A percentile compares a stretch with the other conserved stretches of the same genome.
Evolutionary conservation across 441 rosid species (phyloP).

Genomic region (Pelargonium fulgidum): DNA sequence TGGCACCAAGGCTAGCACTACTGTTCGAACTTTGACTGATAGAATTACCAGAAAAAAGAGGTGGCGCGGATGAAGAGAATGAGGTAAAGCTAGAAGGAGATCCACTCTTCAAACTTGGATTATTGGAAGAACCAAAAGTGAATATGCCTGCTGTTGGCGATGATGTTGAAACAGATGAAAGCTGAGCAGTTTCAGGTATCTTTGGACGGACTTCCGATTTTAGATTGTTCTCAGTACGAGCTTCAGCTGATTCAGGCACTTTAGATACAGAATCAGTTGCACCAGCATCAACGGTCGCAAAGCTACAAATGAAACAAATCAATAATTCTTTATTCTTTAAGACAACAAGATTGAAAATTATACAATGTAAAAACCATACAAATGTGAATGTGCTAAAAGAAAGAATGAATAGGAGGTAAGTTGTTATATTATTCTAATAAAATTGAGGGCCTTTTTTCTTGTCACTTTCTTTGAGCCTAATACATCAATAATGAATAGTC

Average conservation of each 20-base stretch:
- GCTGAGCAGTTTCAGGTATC: slow-evolving; percentile 25
- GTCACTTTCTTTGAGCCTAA: no score
- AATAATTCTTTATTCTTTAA: neutral
- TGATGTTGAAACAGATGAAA: slow-evolving; percentile 33
- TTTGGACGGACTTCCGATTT: slow-evolving; percentile 26
- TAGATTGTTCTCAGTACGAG: slow-evolving; percentile 25
- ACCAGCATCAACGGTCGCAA: slow-evolving; percentile 28
- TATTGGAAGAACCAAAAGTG: slow-evolving; percentile 30
- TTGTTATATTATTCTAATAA: no score
- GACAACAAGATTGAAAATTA: neutral
- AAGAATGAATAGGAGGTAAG: no score
- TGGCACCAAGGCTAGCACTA: slow-evolving; percentile 20
- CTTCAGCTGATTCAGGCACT: slow-evolving; percentile 39
- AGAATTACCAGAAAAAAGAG: slow-evolving; percentile 24
- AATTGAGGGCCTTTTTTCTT: no score
- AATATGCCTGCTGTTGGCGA: slow-evolving; percentile 35
- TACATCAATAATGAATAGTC: neutral
- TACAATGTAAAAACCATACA: neutral
- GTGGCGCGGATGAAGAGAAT: slow-evolving; percentile 26
- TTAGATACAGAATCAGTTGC: slow-evolving; percentile 26
- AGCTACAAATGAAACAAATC: slow-evolving; percentile 33
- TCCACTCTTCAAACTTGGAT: slow-evolving; percentile 39
- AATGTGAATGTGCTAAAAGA: no score
- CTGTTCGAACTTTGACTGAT: slow-evolving; percentile 27
- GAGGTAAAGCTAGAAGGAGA: slow-evolving; percentile 31